Evolutionary conservation across 1,284 basidiomycete genomes (phyloP).

Genomic region (Trichosporon ovoides): DNA sequence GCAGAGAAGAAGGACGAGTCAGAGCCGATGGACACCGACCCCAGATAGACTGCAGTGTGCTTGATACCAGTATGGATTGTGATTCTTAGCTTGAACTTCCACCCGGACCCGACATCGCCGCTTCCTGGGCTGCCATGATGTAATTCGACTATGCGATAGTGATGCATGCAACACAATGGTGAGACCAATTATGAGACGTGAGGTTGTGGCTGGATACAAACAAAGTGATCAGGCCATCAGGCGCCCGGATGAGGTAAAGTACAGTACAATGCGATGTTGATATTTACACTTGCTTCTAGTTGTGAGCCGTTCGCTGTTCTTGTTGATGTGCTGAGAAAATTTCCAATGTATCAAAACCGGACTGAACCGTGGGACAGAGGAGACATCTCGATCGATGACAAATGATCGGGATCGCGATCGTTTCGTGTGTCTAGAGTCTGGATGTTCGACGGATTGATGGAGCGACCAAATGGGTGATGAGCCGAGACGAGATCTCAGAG

Average conservation of each 20-base stretch:
- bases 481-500: neutral
- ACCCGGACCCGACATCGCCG: neutral
- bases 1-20: neutral
- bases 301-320: no score
- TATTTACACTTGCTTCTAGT: neutral
- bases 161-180: conserved; percentile 3
- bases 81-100: neutral
- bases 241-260: neutral
- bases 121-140: neutral
- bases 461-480: no score
- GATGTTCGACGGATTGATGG: no score
- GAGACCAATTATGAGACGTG: neutral
- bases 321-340: no score
- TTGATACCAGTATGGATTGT: conserved; percentile 5
- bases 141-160: neutral
- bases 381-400: no score
- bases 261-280: neutral
- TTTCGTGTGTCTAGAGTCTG: no score
- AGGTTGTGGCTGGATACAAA: neutral
- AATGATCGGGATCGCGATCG: no score
- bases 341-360: no score
- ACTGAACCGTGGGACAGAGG: no score
- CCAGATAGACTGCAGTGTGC: conserved; percentile 2
- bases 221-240: neutral
- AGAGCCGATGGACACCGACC: neutral